Evolutionary conservation across 1,284 basidiomycete genomes (phyloP), one percentile per base, ranked within the genome.

Genomic region (Grifola frondosa): DNA sequence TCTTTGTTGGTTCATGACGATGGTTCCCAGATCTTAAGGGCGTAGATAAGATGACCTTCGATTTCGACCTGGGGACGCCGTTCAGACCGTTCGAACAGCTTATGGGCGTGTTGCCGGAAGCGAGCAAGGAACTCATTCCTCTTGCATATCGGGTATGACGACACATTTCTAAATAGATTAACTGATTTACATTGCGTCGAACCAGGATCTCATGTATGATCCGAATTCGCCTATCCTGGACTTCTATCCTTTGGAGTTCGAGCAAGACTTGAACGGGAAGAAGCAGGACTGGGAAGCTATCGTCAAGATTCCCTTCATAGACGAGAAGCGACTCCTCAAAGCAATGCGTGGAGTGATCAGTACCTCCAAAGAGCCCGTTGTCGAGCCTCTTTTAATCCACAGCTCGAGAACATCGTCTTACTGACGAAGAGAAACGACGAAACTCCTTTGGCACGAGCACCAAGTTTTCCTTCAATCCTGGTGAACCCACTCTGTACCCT

Each of bases 231-330:
- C 92, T 0, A 97, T 99, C 58, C 67, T 91, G 40, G 91, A 97
- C 62, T 99, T 99, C 70, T 99, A 99, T 64, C 97, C 97, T 0
- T 54, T 71, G 12, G 81, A 91, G 40, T 99, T 98, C 56, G 93
- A 92, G 53, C 83, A 82, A 52, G 97, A 99, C 69, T 69, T 97
- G 60, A 99, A 99, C 59, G 97, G 97, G 37, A 99, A 99, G 77
- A 99, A 96, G 65, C 84, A 88, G 58, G 95, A 97, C 25, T 99
- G 97, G 97, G 97, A 99, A 65, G 96, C 96, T 0, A 82, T 99
- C 46, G 93, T 99, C 47, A 98, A 99, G 70, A 98, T 99, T 56
- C 97, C 97, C 0, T 99, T 99, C 67, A 99, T 99, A 51, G 85
- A 97, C 37, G 84, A 97, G 66, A 61, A 73, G 13, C 75, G 91